Evolutionary conservation across 1,284 basidiomycete genomes (phyloP), one percentile per base, ranked within the genome.

Genomic region (Agroathelia rolfsii): DNA sequence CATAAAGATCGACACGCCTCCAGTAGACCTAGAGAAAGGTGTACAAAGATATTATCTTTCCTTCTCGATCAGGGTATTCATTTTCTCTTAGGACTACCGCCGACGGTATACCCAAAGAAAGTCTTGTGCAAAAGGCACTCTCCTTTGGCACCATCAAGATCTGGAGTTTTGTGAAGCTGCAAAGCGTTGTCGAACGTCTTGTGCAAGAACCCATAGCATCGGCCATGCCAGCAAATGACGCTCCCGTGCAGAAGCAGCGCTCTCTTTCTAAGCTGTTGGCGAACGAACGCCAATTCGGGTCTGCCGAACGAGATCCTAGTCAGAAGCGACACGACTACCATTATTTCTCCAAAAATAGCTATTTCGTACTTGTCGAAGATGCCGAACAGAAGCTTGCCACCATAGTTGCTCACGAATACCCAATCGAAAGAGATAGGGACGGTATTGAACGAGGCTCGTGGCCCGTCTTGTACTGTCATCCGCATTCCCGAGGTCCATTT

Each of bases 321-420:
- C 85, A 93, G 33, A 84, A 77, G 37, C 76, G 92, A 28, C 76
- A 84, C 39, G 89, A 94, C 56, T 92, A 76, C 50, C 75, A 76
- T 42, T 99, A 98, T 56, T 98, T 98, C 57, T 62, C 74, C 18
- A 77, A 80, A 34, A 69, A 72, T 29, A 76, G 71, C 36, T 79
- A 71, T 51, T 96, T 88, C 53, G 67, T 97, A 18, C 69, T 98
- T 24, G 75, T 98, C 16, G 93, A 97, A 53, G 95, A 98, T 49
- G 73, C 89, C 38, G 77, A 73, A 5, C 74, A 82, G 39, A 82
- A 92, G 42, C 54, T 83, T 9, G 76, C 81, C 5, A 79, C 83
- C 2, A 68, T 87, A 34, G 68, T 73, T 22, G 65, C 68, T 4
- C 61, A 76, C 28, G 80, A 86, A 47, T 84, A 83, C 49, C 59